Evolutionary conservation across 2,329 filamentous ascomycete species (phyloP).

Genomic region (Claviceps sp.): DNA sequence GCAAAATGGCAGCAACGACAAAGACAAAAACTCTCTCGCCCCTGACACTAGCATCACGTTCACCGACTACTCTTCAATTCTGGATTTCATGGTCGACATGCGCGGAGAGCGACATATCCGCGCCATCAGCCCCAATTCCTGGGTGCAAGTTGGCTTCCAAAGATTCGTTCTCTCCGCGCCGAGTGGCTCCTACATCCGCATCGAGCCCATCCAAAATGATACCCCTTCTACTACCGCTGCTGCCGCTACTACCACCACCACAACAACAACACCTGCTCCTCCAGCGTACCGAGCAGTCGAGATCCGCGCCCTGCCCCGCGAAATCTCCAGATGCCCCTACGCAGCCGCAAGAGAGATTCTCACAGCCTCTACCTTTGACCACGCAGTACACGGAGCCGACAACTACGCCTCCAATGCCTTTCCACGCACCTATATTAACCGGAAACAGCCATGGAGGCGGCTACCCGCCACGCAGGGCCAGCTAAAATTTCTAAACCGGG

Average conservation of each 20-base stretch:
- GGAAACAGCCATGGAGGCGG: slow-evolving; percentile 56
- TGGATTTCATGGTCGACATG: slow-evolving; percentile 76
- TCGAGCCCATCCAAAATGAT: slow-evolving; percentile 27
- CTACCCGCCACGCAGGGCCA: slow-evolving; percentile 51
- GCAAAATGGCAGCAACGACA: neutral
- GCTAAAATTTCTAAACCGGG: slow-evolving; percentile 56
- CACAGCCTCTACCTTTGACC: slow-evolving; percentile 49
- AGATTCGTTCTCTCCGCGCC: slow-evolving; percentile 59
- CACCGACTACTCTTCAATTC: slow-evolving; percentile 83
- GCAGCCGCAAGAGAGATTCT: slow-evolving; percentile 58
- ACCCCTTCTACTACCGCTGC: neutral
- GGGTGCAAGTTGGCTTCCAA: slow-evolving; percentile 64
- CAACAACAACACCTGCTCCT: slow-evolving; percentile 3
- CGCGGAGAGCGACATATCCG: slow-evolving; percentile 69
- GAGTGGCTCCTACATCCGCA: slow-evolving; percentile 46
- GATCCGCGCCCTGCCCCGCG: slow-evolving; percentile 31
- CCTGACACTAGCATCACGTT: slow-evolving; percentile 49
- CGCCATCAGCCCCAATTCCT: slow-evolving; percentile 59
- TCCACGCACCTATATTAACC: slow-evolving; percentile 51
- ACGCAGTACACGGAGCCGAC: slow-evolving; percentile 75
- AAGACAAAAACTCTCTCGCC: neutral
- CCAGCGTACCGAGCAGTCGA: slow-evolving; percentile 31
- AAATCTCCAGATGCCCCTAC: slow-evolving; percentile 42
- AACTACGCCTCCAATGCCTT: slow-evolving; percentile 60
- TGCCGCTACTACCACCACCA: neutral